Percentiles rank a stretch among this genome's conserved stretches.
These are phyloP conservation scores for Penicillium riverlandense DNA, from an alignment of 495 filamentous ascomycete species.

Conservation along the genomic window DNA sequence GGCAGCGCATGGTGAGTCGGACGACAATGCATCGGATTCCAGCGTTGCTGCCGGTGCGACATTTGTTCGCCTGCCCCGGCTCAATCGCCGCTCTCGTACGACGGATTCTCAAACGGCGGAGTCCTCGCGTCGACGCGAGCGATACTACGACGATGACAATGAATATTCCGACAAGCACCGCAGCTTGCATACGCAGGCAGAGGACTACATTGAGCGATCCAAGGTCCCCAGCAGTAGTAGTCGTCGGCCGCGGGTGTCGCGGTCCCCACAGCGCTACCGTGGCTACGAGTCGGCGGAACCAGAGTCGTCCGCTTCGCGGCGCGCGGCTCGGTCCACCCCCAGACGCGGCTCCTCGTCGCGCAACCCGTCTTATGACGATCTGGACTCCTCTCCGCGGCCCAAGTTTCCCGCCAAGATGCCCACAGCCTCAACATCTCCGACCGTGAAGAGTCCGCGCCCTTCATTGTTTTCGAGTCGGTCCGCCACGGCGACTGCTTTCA, in stretches of 20 bases:
- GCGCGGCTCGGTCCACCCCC: conserved; percentile 23
- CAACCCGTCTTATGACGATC: conserved; percentile 27
- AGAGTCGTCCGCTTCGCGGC: conserved; percentile 20
- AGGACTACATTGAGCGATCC: conserved; percentile 34
- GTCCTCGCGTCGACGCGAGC: conserved; percentile 11
- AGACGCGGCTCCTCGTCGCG: conserved; percentile 23
- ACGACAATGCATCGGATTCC: conserved; percentile 25
- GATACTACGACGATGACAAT: conserved; percentile 18
- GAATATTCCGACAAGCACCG: conserved; percentile 26
- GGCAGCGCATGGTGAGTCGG: conserved; percentile 24
- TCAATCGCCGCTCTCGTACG: conserved; percentile 10
- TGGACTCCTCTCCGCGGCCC: conserved; percentile 21
- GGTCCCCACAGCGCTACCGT: conserved; percentile 25
- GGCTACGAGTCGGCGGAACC: conserved; percentile 31
- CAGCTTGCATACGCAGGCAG: conserved; percentile 13
- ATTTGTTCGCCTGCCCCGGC: conserved; percentile 14
- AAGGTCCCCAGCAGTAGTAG: conserved; percentile 21
- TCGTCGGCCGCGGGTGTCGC: conserved; percentile 16
- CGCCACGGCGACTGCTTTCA: conserved; percentile 21
- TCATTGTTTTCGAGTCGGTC: conserved; percentile 24
- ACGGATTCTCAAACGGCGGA: background rate
- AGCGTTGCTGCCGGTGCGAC: conserved; percentile 12
- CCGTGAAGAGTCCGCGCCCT: conserved; percentile 17
- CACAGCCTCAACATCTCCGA: conserved; percentile 19
- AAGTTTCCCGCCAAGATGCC: conserved; percentile 23